Percentiles rank a stretch among this genome's conserved stretches.
Conservation (phyloP, 768 basidiomycete genomes). For the Cystofilobasidium capitatum region DNA sequence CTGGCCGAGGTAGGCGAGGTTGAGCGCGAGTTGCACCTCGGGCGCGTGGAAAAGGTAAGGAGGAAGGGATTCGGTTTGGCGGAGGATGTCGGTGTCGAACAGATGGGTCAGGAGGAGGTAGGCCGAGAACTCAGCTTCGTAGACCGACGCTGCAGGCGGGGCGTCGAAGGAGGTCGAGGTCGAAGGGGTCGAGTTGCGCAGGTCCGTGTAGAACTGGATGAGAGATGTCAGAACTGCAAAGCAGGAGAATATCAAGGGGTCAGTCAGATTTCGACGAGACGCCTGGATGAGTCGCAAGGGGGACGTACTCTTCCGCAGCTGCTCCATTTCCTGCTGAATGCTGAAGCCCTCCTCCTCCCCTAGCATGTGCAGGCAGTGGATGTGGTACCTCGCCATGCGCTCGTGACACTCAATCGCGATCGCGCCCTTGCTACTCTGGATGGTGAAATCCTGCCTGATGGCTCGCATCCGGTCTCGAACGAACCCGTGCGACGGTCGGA, state of each 20-base stretch:
- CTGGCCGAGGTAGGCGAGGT: conserved; percentile 72
- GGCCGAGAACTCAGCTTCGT: conserved; percentile 90
- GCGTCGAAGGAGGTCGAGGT: conserved; percentile 43
- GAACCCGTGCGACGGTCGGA: conserved; percentile 65
- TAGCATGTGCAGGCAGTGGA: conserved; percentile 59
- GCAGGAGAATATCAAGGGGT: too few species aligned
- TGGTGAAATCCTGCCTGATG: conserved; percentile 85
- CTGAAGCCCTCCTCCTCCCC: conserved; percentile 45
- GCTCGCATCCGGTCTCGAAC: conserved; percentile 84
- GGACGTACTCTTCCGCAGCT: conserved; percentile 76
- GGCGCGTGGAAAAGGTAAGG: conserved; percentile 57
- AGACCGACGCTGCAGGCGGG: conserved; percentile 48
- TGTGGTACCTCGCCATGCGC: conserved; percentile 87
- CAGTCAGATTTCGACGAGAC: neutral
- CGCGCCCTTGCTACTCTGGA: conserved; percentile 71
- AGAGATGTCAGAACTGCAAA: conserved; percentile 75
- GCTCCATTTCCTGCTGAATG: conserved; percentile 68
- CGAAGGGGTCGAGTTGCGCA: conserved; percentile 38
- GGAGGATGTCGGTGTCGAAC: conserved; percentile 50
- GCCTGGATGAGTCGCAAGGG: conserved; percentile 1
- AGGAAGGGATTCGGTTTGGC: conserved; percentile 41
- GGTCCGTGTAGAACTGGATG: conserved; percentile 87
- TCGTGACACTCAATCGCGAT: conserved; percentile 83
- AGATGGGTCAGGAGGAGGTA: conserved; percentile 90
- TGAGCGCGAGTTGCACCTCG: conserved; percentile 69